Evolutionary conservation across 106 monocot species (phyloP).

Genomic region (Dendrobium officinale): DNA sequence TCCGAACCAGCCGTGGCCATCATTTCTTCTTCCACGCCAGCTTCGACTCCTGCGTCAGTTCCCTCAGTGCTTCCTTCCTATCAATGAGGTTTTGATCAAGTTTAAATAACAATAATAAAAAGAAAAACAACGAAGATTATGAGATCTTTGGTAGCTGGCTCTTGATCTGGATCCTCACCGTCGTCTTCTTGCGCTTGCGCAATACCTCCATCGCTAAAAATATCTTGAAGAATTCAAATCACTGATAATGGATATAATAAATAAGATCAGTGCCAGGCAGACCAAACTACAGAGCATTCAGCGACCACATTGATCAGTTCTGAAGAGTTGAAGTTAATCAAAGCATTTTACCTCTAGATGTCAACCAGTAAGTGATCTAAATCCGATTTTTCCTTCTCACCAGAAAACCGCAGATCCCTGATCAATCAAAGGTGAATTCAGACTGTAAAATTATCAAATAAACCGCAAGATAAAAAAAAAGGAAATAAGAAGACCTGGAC

Average conservation of each 20-base stretch:
- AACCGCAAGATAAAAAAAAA: background rate
- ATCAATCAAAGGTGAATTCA: background rate
- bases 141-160: background rate
- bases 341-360: background rate
- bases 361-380: background rate
- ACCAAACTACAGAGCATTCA: background rate
- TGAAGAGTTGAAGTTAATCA: no score
- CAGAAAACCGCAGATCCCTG: background rate
- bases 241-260: background rate
- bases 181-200: slow-evolving; percentile 4
- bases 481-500: background rate
- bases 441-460: background rate
- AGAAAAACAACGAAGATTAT: background rate
- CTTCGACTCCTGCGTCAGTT: background rate
- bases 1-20: background rate
- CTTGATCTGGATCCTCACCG: background rate
- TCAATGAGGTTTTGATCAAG: background rate
- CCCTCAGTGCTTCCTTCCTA: background rate
- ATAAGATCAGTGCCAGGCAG: background rate
- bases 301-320: background rate
- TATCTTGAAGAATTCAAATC: background rate
- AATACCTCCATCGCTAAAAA: slow-evolving; percentile 7
- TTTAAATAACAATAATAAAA: background rate
- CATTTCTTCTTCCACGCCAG: background rate
- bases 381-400: background rate